Evolutionary conservation across 2,329 filamentous ascomycete species (phyloP).

Genomic region (Penicillium aurantiogriseum): DNA sequence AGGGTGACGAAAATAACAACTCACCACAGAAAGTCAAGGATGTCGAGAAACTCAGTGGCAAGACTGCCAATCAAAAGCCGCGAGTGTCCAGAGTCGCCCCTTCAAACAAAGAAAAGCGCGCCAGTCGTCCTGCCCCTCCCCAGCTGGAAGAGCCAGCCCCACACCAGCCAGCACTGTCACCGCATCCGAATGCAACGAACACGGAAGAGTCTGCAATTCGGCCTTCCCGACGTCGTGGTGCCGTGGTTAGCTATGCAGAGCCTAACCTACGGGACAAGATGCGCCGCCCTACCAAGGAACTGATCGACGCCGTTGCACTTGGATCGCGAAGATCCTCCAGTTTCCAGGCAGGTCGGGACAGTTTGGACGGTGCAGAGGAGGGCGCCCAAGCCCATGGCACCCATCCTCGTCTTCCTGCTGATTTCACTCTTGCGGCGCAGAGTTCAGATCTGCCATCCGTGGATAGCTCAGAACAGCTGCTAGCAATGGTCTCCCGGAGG

Average conservation of each 20-base stretch:
- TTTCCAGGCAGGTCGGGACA: constrained; percentile 46
- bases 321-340: constrained; percentile 46
- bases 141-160: constrained; percentile 9
- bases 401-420: constrained; percentile 7
- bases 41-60: constrained; percentile 8
- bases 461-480: constrained; percentile 19
- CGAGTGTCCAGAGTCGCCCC: constrained; percentile 7
- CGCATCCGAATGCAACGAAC: constrained; percentile 8
- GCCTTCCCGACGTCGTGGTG: constrained; percentile 64
- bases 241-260: constrained; percentile 75
- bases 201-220: constrained; percentile 37
- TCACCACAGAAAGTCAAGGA: constrained; percentile 19
- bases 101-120: constrained; percentile 16
- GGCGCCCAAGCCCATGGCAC: background rate
- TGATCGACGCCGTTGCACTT: constrained; percentile 68
- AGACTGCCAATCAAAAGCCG: constrained; percentile 9
- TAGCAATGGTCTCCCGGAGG: constrained; percentile 30
- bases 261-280: constrained; percentile 80
- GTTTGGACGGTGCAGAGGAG: constrained; percentile 31
- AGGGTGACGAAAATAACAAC: constrained; percentile 15
- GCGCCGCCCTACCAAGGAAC: constrained; percentile 73
- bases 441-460: constrained; percentile 18
- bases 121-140: constrained; percentile 6
- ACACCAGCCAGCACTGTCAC: background rate
- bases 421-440: constrained; percentile 18